These are phyloP conservation scores for Saccharata proteae DNA, from an alignment of 2,329 filamentous ascomycete species.

Conservation along the genomic window DNA sequence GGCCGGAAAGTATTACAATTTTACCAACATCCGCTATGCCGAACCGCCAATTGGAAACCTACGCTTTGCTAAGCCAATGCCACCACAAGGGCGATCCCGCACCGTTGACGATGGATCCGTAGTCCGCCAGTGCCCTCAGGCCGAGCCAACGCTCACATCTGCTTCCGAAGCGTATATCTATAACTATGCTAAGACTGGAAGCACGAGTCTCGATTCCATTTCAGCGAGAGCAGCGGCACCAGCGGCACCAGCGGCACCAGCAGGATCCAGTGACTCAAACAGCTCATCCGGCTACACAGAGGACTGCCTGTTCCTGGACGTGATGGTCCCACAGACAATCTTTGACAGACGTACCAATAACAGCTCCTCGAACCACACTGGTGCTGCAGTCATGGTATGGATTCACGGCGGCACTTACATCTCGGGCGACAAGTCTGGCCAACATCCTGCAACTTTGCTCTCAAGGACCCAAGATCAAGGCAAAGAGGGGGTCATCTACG, in stretches of 20 bases:
- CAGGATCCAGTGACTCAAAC: too few relatives aligned
- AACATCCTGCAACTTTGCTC: too few relatives aligned
- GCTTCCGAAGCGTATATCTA: conserved; percentile 1
- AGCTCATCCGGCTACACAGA: conserved; percentile 15
- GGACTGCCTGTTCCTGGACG: conserved; percentile 30
- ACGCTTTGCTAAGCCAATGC: conserved; percentile 38
- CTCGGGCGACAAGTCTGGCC: too few relatives aligned
- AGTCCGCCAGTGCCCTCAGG: conserved; percentile 7
- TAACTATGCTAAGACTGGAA: conserved; percentile 25
- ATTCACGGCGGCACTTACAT: conserved; percentile 32
- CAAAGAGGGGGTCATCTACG: conserved; percentile 31
- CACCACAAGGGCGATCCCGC: conserved; percentile 31
- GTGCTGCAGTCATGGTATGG: conserved; percentile 29
- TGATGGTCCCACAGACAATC: conserved; percentile 24
- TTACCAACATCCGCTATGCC: conserved; percentile 46
- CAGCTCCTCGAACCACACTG: conserved; percentile 10
- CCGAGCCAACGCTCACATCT: background rate
- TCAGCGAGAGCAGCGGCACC: conserved; percentile 31
- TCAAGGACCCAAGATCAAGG: conserved; percentile 27
- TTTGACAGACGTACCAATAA: too few relatives aligned
- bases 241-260: conserved; percentile 15
- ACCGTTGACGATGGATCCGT: conserved; percentile 34
- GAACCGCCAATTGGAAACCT: conserved; percentile 39
- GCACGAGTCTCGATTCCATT: conserved; percentile 27
- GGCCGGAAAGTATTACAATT: conserved; percentile 38